These are phyloP conservation scores for Collybia mongolica DNA, from an alignment of 768 basidiomycete genomes.

Conservation along the genomic window DNA sequence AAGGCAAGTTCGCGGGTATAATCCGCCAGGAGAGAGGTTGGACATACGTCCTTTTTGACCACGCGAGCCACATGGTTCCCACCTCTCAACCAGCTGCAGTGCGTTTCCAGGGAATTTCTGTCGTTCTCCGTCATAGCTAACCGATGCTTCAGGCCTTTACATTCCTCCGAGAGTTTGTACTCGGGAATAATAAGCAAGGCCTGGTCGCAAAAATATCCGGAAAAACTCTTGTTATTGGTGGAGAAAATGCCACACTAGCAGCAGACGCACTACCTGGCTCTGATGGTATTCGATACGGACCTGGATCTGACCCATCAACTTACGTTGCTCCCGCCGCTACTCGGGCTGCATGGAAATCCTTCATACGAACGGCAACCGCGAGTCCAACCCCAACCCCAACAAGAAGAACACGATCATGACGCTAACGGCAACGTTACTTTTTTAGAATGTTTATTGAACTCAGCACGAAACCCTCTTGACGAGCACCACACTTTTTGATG, in stretches of 20 bases:
- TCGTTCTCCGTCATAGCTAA: background rate
- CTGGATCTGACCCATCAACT: slow-evolving; percentile 47
- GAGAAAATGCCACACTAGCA: slow-evolving; percentile 45
- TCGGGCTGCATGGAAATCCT: slow-evolving; percentile 53
- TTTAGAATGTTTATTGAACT: background rate
- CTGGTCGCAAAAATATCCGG: slow-evolving; percentile 39
- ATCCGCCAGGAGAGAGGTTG: slow-evolving; percentile 75
- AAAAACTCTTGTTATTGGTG: slow-evolving; percentile 38
- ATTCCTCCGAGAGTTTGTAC: slow-evolving; percentile 64
- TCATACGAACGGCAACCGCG: slow-evolving; percentile 40
- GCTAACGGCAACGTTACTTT: background rate
- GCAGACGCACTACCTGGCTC: slow-evolving; percentile 51
- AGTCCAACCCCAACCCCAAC: slow-evolving; percentile 10
- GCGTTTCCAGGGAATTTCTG: slow-evolving; percentile 26
- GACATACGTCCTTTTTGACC: slow-evolving; percentile 46
- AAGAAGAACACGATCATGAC: background rate
- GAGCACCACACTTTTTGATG: too few species aligned
- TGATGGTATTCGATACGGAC: slow-evolving; percentile 56
- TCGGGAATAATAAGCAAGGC: slow-evolving; percentile 62
- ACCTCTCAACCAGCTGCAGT: slow-evolving; percentile 24
- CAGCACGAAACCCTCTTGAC: too few species aligned
- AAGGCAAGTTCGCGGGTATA: slow-evolving; percentile 63
- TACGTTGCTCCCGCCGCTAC: slow-evolving; percentile 56
- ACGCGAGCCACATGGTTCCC: slow-evolving; percentile 43
- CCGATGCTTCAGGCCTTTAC: slow-evolving; percentile 46